Evolutionary conservation across 768 basidiomycete genomes (phyloP).

Genomic region (Solioccasus polychromus): DNA sequence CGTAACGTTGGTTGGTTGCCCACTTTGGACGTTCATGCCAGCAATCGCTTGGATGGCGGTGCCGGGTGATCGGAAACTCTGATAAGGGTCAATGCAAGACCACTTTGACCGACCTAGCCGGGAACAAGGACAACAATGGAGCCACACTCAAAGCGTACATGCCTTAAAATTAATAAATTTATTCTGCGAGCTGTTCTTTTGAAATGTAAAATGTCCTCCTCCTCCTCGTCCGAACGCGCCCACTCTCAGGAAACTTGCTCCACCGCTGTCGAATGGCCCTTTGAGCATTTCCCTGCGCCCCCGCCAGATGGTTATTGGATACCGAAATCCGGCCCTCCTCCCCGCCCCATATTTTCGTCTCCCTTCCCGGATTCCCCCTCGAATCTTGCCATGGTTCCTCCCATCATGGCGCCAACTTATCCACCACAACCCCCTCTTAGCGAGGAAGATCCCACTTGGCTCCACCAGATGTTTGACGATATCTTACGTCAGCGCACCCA

Average conservation of each 20-base stretch:
- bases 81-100: too few species aligned
- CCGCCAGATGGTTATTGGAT: conserved; percentile 26
- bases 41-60: too few species aligned
- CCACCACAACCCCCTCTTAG: conserved; percentile 27
- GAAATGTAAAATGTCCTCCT: conserved; percentile 4
- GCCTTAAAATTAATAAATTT: too few species aligned
- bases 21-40: too few species aligned
- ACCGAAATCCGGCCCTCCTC: conserved; percentile 19
- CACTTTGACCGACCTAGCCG: too few species aligned
- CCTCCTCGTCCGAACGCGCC: conserved; percentile 1
- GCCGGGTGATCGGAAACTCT: too few species aligned
- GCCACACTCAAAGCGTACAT: too few species aligned
- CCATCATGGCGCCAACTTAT: conserved; percentile 27
- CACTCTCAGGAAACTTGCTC: neutral
- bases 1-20: too few species aligned
- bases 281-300: conserved; percentile 28
- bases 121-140: too few species aligned
- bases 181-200: too few species aligned
- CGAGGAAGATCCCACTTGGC: conserved; percentile 27
- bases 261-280: conserved; percentile 20
- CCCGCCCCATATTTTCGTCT: conserved; percentile 15
- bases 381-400: conserved; percentile 17
- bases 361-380: conserved; percentile 8
- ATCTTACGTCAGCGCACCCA: conserved; percentile 25
- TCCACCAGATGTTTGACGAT: conserved; percentile 24